Evolutionary conservation across 2,329 filamentous ascomycete species (phyloP), one percentile per base, ranked within the genome.

Genomic region (Pezicula carpinea): DNA sequence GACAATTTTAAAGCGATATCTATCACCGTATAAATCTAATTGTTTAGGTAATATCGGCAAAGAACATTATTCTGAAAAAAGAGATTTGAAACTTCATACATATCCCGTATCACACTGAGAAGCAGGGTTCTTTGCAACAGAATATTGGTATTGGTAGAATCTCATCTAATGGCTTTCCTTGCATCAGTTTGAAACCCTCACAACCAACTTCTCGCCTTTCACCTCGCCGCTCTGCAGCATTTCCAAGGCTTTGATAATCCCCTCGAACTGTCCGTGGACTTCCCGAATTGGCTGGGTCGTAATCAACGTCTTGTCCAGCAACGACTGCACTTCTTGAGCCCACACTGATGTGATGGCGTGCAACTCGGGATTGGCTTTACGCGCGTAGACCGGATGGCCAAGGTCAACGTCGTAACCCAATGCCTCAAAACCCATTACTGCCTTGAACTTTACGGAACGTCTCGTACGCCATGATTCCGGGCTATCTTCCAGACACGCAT

Each of bases 401-500:
- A 39, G 36, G 7, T 39, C 19, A 21, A 39, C 7, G 15, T 14
- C 8, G 2, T 8, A 13, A 14, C 36, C 36, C 7, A 39, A 19
- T 8, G 19, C 19, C 17, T 39, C 15, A 14, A 22, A 22, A 3
- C 36, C 36, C 36, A 39, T 39, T 14, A 39, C 36, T 7, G 6
- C 36, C 17, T 39, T 39, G 11, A 21, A 8, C 8, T 39, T 18
- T 8, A 39, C 17, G 29, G 56, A 54, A 2, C 44, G 50, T 0
- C 64, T 54, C 1, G 59, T 61, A 2, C 49, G 45, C 59, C 57
- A 61, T 1, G 36, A 44, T 0, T 58, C 49, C 0, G 43, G 48
- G 7, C 52, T 44, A 2, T 29, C 33, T 41, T 67, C 64, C 0
- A 67, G 54, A 18, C 60, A 66, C 6, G 61, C 64, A 42, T 66